A percentile compares a stretch with the other conserved stretches of the same genome.
These are phyloP conservation scores for Solanum infundibuliforme DNA, from an alignment of 257 asterid genomes.

Conservation along the genomic window DNA sequence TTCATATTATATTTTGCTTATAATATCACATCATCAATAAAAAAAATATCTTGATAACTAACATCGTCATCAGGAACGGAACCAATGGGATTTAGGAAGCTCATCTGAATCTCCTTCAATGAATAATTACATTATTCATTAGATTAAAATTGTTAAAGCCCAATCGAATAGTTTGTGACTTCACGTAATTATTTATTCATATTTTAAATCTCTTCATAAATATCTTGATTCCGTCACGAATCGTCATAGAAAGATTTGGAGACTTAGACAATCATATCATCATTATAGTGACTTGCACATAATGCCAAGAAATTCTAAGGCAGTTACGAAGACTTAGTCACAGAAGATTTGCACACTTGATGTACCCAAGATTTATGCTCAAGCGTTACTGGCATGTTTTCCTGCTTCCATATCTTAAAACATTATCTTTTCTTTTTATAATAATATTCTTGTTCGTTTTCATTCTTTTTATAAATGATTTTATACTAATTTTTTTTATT, in stretches of 20 bases:
- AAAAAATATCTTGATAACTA: not conserved
- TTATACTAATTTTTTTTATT: no score
- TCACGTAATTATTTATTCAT: fast-evolving
- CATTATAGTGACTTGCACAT: not conserved
- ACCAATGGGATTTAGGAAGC: fast-evolving
- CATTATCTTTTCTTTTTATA: not conserved
- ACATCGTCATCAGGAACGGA: fast-evolving
- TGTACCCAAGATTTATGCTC: not conserved
- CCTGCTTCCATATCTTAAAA: not conserved
- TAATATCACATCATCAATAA: not conserved
- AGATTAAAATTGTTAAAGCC: not conserved
- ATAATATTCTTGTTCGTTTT: not conserved
- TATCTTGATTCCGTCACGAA: not conserved
- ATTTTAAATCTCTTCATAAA: not conserved
- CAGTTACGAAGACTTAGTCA: not conserved
- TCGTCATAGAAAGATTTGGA: not conserved
- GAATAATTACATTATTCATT: not conserved
- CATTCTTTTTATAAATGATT: no score
- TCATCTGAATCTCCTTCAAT: not conserved
- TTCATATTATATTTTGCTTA: not conserved
- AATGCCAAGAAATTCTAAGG: not conserved
- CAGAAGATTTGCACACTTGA: not conserved
- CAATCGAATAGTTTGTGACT: fast-evolving
- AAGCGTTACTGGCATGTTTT: not conserved
- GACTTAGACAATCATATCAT: not conserved